phyloP scores from a whole-genome alignment of 2,329 filamentous ascomycete genomes.

The Trichoderma arundinaceum region DNA sequence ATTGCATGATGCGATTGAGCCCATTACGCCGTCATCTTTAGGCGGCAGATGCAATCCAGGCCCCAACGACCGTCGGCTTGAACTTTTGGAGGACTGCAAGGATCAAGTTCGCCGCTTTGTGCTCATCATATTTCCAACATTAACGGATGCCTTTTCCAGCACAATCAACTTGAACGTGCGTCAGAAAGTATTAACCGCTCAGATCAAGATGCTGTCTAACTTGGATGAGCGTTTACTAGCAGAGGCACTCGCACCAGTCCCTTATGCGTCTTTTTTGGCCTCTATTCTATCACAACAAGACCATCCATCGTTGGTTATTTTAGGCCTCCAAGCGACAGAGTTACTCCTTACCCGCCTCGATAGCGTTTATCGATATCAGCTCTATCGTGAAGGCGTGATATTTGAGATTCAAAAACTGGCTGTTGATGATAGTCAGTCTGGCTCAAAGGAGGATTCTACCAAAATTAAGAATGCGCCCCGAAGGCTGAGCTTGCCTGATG shows the following conservation, averaged over 20 bases:
- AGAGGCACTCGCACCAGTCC: conserved; percentile 83
- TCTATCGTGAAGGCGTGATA: conserved; percentile 96
- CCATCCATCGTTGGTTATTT: conserved; percentile 83
- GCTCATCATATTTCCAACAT: conserved; percentile 87
- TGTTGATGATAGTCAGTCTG: conserved; percentile 48
- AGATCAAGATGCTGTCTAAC: conserved; percentile 97
- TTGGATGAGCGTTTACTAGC: conserved; percentile 83
- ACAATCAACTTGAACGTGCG: conserved; percentile 95
- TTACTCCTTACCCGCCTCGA: conserved; percentile 83
- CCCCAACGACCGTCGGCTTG: conserved; percentile 79
- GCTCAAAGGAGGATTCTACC: conserved; percentile 8
- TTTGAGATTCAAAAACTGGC: conserved; percentile 86
- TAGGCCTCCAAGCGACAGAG: conserved; percentile 87
- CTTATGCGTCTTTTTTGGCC: conserved; percentile 93
- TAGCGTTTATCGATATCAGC: conserved; percentile 90
- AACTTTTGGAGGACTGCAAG: conserved; percentile 81
- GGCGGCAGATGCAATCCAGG: conserved; percentile 48
- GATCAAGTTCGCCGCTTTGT: conserved; percentile 88
- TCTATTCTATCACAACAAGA: conserved; percentile 96
- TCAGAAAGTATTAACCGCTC: conserved; percentile 93
- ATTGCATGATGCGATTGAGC: conserved; percentile 47
- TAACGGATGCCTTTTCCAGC: conserved; percentile 96
- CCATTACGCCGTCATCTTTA: conserved; percentile 47
- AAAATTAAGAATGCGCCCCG: conserved; percentile 27
- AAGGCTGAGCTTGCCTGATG: background rate